phyloP scores from a whole-genome alignment of 768 basidiomycete species.

The Hirschioporus abietinus region DNA sequence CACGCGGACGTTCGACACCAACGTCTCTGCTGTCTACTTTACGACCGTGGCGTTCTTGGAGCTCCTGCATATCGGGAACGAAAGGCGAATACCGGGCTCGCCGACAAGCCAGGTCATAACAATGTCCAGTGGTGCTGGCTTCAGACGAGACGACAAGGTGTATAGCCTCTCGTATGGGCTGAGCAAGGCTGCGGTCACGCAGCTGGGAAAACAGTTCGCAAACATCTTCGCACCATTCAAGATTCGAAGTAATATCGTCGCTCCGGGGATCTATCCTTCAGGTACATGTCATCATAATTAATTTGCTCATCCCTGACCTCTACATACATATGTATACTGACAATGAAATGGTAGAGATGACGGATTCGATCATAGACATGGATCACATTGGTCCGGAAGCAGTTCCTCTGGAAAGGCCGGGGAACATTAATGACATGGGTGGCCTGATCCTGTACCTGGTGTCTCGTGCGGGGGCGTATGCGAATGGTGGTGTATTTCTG shows the following conservation, averaged over 20 bases:
- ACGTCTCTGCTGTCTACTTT: conserved; percentile 20
- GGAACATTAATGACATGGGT: conserved; percentile 6
- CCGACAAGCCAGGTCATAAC: conserved; percentile 14
- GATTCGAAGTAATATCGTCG: conserved; percentile 19
- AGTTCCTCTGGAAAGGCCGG: background rate
- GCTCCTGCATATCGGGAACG: conserved; percentile 24
- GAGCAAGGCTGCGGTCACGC: conserved; percentile 20
- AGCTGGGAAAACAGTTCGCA: conserved; percentile 20
- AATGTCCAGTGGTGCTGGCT: conserved; percentile 9
- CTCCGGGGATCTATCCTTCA: conserved; percentile 16
- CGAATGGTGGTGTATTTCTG: conserved; percentile 9
- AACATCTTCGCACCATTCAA: conserved; percentile 13
- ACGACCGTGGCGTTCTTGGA: conserved; percentile 30
- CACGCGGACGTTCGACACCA: conserved; percentile 9
- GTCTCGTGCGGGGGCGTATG: conserved; percentile 10
- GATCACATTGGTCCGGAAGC: background rate
- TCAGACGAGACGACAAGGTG: conserved; percentile 9
- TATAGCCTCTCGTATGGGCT: conserved; percentile 1
- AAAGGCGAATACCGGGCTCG: conserved; percentile 7
- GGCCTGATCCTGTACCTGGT: conserved; percentile 10
- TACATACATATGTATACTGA: background rate
- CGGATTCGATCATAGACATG: background rate
- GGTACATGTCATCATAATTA: conserved; percentile 8
- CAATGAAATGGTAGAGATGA: conserved; percentile 13
- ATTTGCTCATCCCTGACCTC: background rate